Evolutionary conservation across 106 monocot species (phyloP), one percentile per base, ranked within the genome.

Genomic region (Chionographis japonica): DNA sequence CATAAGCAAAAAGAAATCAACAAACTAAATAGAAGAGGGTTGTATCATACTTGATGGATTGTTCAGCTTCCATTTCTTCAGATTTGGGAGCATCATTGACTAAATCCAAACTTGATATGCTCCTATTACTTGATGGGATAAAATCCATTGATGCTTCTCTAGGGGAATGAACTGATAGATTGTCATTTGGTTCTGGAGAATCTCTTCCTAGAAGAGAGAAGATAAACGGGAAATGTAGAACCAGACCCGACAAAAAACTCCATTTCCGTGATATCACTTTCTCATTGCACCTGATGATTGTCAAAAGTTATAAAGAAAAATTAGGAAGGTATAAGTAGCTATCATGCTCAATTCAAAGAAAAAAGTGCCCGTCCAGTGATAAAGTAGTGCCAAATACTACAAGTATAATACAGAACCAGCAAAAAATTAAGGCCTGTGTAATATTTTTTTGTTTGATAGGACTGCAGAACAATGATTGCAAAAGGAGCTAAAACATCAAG

Each of bases 181-280:
- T 42, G 56, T 56, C 49, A 20, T 56, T 43, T 67, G 46, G 35
- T 20, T 72, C 69, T 36, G 56, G 63, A 61, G 52, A 36, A 55
- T 82, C 62, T 74, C 75, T 62, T 35, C 60, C 69, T 19, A 95
- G 55, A 75, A 91, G 20, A 62, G 81, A 86, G 54, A 65, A 76
- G 15, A 95, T 19, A 73, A 78, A 81, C 20, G 88, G 88, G 63
- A 95, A 75, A 66, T 55, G 81, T 52, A 73, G 58, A 74, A 75
- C 77, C 56, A 95, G 72, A 64, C 77, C 60, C 52, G 79, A 82
- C 17, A 91, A 73, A 59, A 95, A 89, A n/a, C 82, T 79, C 50
- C 75, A 76, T 40, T 76, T 80, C 6, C 54, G 67, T 54, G 72
- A 52, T 72, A 69, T 51, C 37, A 52, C 46, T 56, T 71, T 75